A percentile compares a stretch with the other conserved stretches of the same genome.
Conservation (phyloP, 345 rosid species). For the Heritiera littoralis region DNA sequence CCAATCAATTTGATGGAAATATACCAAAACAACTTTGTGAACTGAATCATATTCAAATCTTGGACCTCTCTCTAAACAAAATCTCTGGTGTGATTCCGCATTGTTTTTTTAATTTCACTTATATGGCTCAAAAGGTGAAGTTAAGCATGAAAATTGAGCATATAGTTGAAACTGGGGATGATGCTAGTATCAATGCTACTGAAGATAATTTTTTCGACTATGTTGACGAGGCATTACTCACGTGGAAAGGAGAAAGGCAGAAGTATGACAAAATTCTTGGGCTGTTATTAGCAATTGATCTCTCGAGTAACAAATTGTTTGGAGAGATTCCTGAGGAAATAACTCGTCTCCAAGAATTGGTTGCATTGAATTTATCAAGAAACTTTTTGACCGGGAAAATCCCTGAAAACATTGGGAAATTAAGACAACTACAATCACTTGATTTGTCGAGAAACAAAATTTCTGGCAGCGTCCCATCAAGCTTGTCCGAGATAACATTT, state of each 20-base stretch:
- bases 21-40: constrained; percentile 4
- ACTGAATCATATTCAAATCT: background rate
- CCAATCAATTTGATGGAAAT: background rate
- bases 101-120: background rate
- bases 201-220: background rate
- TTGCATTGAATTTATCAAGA: constrained; percentile 23
- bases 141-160: background rate
- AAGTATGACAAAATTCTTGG: constrained; percentile 7
- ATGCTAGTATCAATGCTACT: too few species aligned
- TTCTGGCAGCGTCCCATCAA: constrained; percentile 35
- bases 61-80: background rate
- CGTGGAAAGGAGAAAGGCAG: constrained; percentile 30
- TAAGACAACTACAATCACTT: constrained; percentile 20
- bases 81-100: background rate
- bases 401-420: constrained; percentile 29
- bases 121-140: background rate
- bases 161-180: too few species aligned
- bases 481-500: background rate
- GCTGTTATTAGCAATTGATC: constrained; percentile 4
- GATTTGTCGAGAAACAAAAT: constrained; percentile 37
- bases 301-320: constrained; percentile 29
- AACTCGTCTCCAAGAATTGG: constrained; percentile 18
- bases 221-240: constrained; percentile 24
- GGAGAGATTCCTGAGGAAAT: constrained; percentile 37
- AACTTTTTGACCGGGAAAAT: constrained; percentile 21